Conservation (phyloP, 257 asterid genomes). For the Penstemon eatonii region DNA sequence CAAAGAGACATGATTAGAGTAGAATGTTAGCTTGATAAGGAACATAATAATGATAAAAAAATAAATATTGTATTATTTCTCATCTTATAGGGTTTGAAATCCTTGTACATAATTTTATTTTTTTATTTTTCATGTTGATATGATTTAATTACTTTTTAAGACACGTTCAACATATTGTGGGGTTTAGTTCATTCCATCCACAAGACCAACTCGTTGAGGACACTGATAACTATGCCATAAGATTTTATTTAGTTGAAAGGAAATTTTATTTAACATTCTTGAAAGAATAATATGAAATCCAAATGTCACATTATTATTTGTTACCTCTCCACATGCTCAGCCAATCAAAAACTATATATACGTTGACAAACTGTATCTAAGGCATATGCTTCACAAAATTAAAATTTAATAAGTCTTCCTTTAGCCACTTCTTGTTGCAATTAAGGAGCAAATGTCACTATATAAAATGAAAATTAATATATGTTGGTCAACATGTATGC, state of each 20-base stretch:
- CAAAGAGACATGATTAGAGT: slow-evolving; percentile 35
- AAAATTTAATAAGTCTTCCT: neutral
- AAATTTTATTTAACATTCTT: too few relatives aligned
- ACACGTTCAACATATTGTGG: too few relatives aligned
- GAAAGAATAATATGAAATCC: too few relatives aligned
- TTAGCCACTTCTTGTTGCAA: neutral
- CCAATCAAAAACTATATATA: slow-evolving; percentile 17
- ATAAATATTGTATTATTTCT: slow-evolving; percentile 12
- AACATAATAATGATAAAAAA: slow-evolving; percentile 29
- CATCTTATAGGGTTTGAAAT: slow-evolving; percentile 4
- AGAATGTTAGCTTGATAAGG: slow-evolving; percentile 41
- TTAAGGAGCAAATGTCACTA: neutral
- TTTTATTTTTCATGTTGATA: too few relatives aligned
- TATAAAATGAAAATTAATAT: neutral
- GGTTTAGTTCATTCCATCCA: neutral
- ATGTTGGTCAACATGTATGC: too few relatives aligned
- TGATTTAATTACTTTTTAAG: too few relatives aligned
- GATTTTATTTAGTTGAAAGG: too few relatives aligned
- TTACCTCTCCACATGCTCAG: slow-evolving; percentile 14
- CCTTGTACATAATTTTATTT: neutral
- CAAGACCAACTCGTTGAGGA: neutral
- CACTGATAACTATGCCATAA: neutral
- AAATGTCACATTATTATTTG: neutral
- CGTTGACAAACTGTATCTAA: slow-evolving; percentile 8
- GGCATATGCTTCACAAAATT: slow-evolving; percentile 6